Evolutionary conservation across 1,139 yeast species (phyloP).

Genomic region (Nematodospora anomalae): DNA sequence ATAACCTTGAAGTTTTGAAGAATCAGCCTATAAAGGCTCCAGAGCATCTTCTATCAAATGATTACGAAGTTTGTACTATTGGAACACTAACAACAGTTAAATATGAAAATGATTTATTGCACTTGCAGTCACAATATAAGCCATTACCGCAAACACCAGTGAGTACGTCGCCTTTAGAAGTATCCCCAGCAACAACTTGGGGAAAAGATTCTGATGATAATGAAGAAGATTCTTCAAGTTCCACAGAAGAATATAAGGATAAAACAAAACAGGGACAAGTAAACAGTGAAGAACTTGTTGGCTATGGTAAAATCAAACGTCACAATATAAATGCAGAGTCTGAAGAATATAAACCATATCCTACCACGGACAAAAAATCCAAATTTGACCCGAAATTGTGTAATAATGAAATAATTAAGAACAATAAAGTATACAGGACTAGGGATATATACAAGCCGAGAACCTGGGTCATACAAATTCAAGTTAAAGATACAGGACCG

Average conservation of each 20-base stretch:
- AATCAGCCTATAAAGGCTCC: no score
- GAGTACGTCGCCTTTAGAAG: background rate
- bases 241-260: slow-evolving; percentile 5
- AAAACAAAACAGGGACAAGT: slow-evolving; percentile 1
- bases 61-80: slow-evolving; percentile 36
- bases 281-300: no score
- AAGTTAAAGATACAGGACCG: slow-evolving; percentile 88
- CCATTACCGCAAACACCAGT: slow-evolving; percentile 30
- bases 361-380: slow-evolving; percentile 11
- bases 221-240: background rate
- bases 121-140: slow-evolving; percentile 45
- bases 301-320: background rate
- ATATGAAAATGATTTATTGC: slow-evolving; percentile 54
- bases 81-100: slow-evolving; percentile 52
- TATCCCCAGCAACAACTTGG: background rate
- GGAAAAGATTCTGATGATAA: background rate
- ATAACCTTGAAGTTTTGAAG: background rate
- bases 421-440: slow-evolving; percentile 35
- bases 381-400: slow-evolving; percentile 9
- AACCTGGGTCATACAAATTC: slow-evolving; percentile 67
- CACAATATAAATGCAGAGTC: slow-evolving; percentile 6
- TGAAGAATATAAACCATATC: slow-evolving; percentile 9
- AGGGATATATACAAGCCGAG: slow-evolving; percentile 42
- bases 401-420: slow-evolving; percentile 27
- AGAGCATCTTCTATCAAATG: background rate